phyloP scores from a whole-genome alignment of 805 yeast species.

The Ogataea ganodermae region DNA sequence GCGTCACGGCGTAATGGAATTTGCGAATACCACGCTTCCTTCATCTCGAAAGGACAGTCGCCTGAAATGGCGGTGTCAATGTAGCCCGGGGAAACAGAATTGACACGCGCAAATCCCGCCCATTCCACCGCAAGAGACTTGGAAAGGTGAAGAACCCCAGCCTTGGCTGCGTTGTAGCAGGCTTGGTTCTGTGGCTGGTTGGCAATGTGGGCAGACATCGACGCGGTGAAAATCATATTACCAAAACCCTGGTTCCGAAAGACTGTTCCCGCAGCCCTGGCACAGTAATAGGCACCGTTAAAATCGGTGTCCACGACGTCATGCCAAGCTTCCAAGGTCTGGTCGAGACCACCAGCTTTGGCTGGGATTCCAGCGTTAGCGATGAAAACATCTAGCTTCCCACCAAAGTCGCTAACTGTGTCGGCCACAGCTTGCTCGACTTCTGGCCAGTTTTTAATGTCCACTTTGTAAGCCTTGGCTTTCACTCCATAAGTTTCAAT shows the following conservation, averaged over 20 bases:
- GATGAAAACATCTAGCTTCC: conserved; percentile 40
- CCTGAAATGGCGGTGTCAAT: conserved; percentile 44
- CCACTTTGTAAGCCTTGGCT: conserved; percentile 33
- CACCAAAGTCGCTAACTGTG: conserved; percentile 38
- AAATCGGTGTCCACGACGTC: conserved; percentile 49
- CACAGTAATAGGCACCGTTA: conserved; percentile 50
- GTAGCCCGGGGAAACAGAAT: conserved; percentile 51
- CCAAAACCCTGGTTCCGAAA: conserved; percentile 48
- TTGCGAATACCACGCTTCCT: conserved; percentile 28
- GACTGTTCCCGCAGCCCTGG: conserved; percentile 46
- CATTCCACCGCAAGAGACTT: conserved; percentile 48
- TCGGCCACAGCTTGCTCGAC: conserved; percentile 33
- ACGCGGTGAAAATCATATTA: conserved; percentile 50
- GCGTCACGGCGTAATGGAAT: conserved; percentile 49
- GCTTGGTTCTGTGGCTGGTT: conserved; percentile 52
- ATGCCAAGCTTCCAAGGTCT: conserved; percentile 30
- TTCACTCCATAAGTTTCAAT: conserved; percentile 25
- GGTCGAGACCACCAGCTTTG: conserved; percentile 37
- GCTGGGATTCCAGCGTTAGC: conserved; percentile 44
- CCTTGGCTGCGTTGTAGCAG: conserved; percentile 47
- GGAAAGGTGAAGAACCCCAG: conserved; percentile 46
- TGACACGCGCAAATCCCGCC: conserved; percentile 49
- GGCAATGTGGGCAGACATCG: conserved; percentile 53
- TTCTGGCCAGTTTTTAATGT: conserved; percentile 33
- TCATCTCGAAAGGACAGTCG: conserved; percentile 28